Percentiles rank a stretch among this genome's conserved stretches.
phyloP scores from a whole-genome alignment of 2,329 filamentous ascomycete species.

The Colletotrichum sp. region DNA sequence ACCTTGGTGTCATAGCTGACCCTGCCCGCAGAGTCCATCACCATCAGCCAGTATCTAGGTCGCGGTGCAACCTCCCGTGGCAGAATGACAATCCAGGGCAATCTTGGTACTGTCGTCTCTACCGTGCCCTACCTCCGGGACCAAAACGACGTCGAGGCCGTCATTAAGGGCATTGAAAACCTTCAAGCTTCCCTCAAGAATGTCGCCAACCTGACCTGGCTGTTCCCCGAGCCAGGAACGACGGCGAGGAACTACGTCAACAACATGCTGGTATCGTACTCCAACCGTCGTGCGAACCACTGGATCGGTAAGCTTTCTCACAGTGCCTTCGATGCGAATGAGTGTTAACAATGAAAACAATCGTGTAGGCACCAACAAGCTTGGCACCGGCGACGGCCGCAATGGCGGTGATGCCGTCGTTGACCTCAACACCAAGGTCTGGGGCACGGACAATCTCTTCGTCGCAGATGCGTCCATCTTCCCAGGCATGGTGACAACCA shows the following conservation, averaged over 20 bases:
- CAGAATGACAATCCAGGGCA: slow-evolving; percentile 62
- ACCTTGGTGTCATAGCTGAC: slow-evolving; percentile 35
- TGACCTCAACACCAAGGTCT: slow-evolving; percentile 67
- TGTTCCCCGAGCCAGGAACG: slow-evolving; percentile 55
- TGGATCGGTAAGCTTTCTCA: slow-evolving; percentile 46
- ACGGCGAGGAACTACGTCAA: slow-evolving; percentile 63
- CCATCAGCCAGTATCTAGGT: slow-evolving; percentile 67
- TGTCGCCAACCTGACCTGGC: slow-evolving; percentile 60
- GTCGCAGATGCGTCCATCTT: slow-evolving; percentile 74
- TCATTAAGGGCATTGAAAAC: slow-evolving; percentile 68
- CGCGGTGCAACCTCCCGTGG: slow-evolving; percentile 68
- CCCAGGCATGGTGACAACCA: slow-evolving; percentile 71
- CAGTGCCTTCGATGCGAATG: fast-evolving
- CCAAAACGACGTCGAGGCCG: slow-evolving; percentile 63
- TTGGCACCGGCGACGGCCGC: slow-evolving; percentile 62
- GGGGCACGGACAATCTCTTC: slow-evolving; percentile 71
- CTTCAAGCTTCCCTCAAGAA: slow-evolving; percentile 58
- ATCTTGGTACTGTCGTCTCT: slow-evolving; percentile 63
- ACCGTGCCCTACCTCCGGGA: slow-evolving; percentile 65
- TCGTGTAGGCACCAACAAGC: slow-evolving; percentile 58
- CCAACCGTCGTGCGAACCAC: slow-evolving; percentile 52
- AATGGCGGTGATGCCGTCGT: slow-evolving; percentile 64
- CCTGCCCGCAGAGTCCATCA: slow-evolving; percentile 45
- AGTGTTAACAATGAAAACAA: not conserved
- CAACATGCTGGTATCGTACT: slow-evolving; percentile 45